Conservation (phyloP, 768 basidiomycete genomes). For the Tulasnella sp. region DNA sequence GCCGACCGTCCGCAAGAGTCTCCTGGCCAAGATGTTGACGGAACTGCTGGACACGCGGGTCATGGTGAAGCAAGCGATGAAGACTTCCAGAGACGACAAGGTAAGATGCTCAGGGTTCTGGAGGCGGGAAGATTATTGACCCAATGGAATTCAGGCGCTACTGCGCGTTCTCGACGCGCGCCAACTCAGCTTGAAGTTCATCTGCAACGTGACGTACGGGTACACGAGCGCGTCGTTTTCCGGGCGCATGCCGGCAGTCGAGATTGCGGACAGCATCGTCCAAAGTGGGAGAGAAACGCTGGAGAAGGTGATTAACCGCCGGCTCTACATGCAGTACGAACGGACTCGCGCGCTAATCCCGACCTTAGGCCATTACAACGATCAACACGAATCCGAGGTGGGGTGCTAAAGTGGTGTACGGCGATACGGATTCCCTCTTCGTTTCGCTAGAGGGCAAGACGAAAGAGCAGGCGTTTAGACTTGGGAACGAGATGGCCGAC, state of each 20-base stretch:
- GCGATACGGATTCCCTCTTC: constrained; percentile 95
- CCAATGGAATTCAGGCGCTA: constrained; percentile 41
- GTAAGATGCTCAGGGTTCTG: constrained; percentile 28
- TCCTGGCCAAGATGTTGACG: constrained; percentile 81
- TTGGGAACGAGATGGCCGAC: constrained; percentile 88
- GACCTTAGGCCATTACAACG: constrained; percentile 57
- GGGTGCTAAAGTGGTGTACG: constrained; percentile 91
- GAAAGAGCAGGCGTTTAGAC: constrained; percentile 85
- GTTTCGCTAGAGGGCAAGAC: constrained; percentile 83
- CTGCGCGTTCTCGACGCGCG: constrained; percentile 73
- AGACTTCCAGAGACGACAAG: constrained; percentile 61
- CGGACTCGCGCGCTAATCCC: not conserved
- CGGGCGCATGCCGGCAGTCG: constrained; percentile 95
- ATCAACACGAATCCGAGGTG: constrained; percentile 72
- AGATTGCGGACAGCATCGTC: constrained; percentile 96
- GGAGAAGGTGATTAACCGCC: constrained; percentile 53
- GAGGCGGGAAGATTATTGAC: not conserved
- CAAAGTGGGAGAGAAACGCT: constrained; percentile 92
- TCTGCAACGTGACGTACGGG: constrained; percentile 89
- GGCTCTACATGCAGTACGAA: not conserved
- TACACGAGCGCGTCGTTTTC: constrained; percentile 93
- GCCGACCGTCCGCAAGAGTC: constrained; percentile 65
- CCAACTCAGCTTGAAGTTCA: constrained; percentile 87
- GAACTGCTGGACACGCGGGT: constrained; percentile 91
- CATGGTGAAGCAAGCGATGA: constrained; percentile 98